Conservation (phyloP, 768 basidiomycete genomes). For the Grammothele lineata region DNA sequence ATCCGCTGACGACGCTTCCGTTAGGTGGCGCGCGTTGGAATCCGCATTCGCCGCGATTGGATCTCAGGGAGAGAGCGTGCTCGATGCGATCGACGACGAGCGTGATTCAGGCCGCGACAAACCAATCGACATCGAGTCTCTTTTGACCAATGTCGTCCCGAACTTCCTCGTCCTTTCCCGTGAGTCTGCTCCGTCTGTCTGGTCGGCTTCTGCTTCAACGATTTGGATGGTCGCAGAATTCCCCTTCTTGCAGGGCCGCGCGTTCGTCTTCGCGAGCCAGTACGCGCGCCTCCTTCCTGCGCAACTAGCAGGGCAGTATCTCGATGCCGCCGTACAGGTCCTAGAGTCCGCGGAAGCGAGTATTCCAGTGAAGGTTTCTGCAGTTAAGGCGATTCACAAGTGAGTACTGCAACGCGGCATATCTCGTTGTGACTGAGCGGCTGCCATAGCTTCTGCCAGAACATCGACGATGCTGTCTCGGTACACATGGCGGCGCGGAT, state of each 20-base stretch:
- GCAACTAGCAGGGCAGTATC: constrained; percentile 76
- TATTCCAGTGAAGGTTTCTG: constrained; percentile 91
- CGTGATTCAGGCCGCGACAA: constrained; percentile 55
- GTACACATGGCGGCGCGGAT: constrained; percentile 68
- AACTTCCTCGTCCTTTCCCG: constrained; percentile 67
- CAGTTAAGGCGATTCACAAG: constrained; percentile 93
- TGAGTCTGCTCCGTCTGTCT: constrained; percentile 30
- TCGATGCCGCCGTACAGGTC: constrained; percentile 82
- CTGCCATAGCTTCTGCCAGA: constrained; percentile 65
- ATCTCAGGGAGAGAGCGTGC: constrained; percentile 70
- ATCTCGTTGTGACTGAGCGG: constrained; percentile 6
- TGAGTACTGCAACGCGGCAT: constrained; percentile 31
- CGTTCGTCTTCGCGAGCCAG: constrained; percentile 92
- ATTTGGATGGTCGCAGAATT: constrained; percentile 45
- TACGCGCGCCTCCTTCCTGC: constrained; percentile 71
- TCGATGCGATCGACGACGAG: constrained; percentile 77
- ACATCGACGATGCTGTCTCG: constrained; percentile 55
- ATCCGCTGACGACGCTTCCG: constrained; percentile 6
- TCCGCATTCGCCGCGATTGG: constrained; percentile 79
- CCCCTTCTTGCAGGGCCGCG: constrained; percentile 93
- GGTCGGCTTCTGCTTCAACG: too few relatives aligned
- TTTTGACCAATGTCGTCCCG: constrained; percentile 79
- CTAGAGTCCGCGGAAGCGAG: constrained; percentile 68
- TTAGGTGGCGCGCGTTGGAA: constrained; percentile 92
- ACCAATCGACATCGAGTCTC: constrained; percentile 71